Evolutionary conservation across 2,329 filamentous ascomycete species (phyloP).

Genomic region (Ophiocordyceps unilateralis): DNA sequence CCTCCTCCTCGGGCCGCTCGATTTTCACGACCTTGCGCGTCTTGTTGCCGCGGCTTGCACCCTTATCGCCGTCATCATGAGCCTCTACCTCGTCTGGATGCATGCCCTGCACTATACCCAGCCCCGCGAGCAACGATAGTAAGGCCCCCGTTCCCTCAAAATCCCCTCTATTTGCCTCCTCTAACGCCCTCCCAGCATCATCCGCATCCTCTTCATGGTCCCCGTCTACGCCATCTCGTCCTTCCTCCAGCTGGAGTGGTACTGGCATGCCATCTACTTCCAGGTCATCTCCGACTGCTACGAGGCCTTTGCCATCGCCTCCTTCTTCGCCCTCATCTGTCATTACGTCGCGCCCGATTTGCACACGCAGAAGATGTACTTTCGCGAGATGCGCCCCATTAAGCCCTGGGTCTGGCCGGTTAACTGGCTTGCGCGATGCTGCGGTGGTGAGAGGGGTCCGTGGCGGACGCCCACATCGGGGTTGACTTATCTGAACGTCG

Average conservation of each 20-base stretch:
- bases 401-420: conserved; percentile 63
- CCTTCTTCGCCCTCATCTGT: conserved; percentile 72
- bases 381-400: conserved; percentile 46
- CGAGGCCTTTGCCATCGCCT: conserved; percentile 74
- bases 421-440: conserved; percentile 52
- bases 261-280: conserved; percentile 66
- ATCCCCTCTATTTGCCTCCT: background rate
- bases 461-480: conserved; percentile 65
- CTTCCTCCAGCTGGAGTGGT: conserved; percentile 57
- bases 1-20: conserved; percentile 27
- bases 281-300: conserved; percentile 71
- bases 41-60: conserved; percentile 31
- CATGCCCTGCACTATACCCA: conserved; percentile 45
- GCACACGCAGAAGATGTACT: conserved; percentile 69
- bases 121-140: conserved; percentile 41
- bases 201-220: conserved; percentile 78
- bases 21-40: conserved; percentile 37
- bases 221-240: conserved; percentile 63
- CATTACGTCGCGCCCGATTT: conserved; percentile 63
- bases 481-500: conserved; percentile 78
- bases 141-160: conserved; percentile 7
- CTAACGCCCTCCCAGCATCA: conserved; percentile 39
- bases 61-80: conserved; percentile 31
- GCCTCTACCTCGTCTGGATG: conserved; percentile 38
- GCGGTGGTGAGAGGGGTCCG: conserved; percentile 48